A percentile compares a stretch with the other conserved stretches of the same genome.
Conservation (phyloP, 805 yeast genomes). For the Candida nanaspora region DNA sequence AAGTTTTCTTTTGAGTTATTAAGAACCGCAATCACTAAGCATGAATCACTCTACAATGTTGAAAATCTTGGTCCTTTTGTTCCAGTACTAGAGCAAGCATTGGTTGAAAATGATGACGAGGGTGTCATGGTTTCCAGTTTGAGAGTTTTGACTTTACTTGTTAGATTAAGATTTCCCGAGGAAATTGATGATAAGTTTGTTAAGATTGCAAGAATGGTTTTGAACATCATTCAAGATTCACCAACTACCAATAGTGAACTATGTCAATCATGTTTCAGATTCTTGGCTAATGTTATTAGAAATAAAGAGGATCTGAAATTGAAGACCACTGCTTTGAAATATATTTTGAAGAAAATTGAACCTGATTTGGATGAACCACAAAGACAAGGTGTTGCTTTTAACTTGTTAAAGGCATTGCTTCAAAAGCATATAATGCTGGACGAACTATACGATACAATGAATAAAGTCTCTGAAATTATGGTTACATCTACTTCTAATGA, state of each 20-base stretch:
- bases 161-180: conserved; percentile 53
- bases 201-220: conserved; percentile 50
- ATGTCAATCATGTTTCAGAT: conserved; percentile 73
- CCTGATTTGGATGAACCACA: conserved; percentile 90
- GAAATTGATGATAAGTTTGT: conserved; percentile 46
- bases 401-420: conserved; percentile 73
- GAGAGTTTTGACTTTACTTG: conserved; percentile 50
- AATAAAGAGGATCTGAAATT: conserved; percentile 58
- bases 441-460: conserved; percentile 87
- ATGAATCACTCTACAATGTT: conserved; percentile 50
- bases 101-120: conserved; percentile 59
- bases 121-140: conserved; percentile 66
- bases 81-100: conserved; percentile 57
- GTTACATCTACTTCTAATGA: conserved; percentile 80
- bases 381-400: conserved; percentile 82
- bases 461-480: conserved; percentile 73
- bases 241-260: conserved; percentile 74
- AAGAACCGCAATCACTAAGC: conserved; percentile 60
- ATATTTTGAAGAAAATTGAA: conserved; percentile 60
- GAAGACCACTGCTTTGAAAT: conserved; percentile 66
- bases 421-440: conserved; percentile 70
- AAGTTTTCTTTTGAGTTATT: conserved; percentile 72
- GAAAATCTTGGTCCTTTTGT: conserved; percentile 64
- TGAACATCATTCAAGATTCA: conserved; percentile 61
- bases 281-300: conserved; percentile 64